Base-by-base conservation (phyloP, 768 basidiomycete genomes). In the Mycena rosella region DNA sequence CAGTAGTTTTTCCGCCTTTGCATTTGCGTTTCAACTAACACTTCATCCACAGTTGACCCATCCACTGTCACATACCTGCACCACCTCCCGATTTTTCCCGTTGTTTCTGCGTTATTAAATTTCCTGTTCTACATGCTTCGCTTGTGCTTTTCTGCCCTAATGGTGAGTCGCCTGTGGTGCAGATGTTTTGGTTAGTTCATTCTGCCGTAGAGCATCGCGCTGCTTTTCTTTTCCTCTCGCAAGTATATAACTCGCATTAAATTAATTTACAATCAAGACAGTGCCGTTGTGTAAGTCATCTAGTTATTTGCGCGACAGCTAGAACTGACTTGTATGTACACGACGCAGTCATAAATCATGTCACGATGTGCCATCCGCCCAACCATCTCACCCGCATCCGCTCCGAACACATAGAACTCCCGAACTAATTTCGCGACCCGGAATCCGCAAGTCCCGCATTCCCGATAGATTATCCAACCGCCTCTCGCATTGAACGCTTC, bases 391-490 rank as follows among this genome's bases (percentile, higher is more conserved):
- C 24, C 32, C 55, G 26, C 54, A n/a, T n/a, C n/a, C n/a, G n/a
- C n/a, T n/a, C n/a, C n/a, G 40, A 53, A 61, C 49, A 26, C 45
- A 13, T 18, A 17, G 56, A 29, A 53, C 57, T 20, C 57, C 52
- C 49, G 57, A 68, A 67, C 55, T 62, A 56, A 67, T n/a, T 48
- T 51, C 53, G n/a, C 67, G 57, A 1, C 57, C 56, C 18, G 34
- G 32, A 24, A 59, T 63, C 63, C 80, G 81, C 49, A 72, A 80
- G 54, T 87, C 85, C 44, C 82, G 85, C 15, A 86, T 86, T 67
- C 85, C 85, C 18, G 85, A 86, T 61, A 77, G 84, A 70, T 78
- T 86, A 38, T 85, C 79, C 73, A 77, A 69, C 20, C 51, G 75
- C 74, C 4, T 74, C 71, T 38, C 75, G 74, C 48, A 29, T 51